Base-by-base conservation (phyloP, 1,284 basidiomycete genomes). In the Puccinia coronata region DNA sequence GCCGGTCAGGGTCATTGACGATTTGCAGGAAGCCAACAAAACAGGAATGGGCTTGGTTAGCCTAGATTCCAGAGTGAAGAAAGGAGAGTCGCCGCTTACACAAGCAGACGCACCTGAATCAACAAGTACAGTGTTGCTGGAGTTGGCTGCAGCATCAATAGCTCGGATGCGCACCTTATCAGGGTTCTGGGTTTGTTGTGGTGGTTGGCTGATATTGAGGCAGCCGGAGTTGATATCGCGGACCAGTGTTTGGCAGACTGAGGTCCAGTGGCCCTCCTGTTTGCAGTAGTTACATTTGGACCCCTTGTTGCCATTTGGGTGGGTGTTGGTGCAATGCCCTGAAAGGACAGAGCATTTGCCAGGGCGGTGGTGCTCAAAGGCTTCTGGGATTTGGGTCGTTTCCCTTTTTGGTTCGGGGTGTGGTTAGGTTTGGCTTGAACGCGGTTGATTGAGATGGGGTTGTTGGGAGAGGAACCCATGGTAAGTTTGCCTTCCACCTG, bases 21-120 rank as follows among this genome's bases (percentile, higher is more conserved):
- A 23, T 51, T 55, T 55, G 18, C 47, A 31, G 0, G 70, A 72
- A 2, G 49, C 49, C 8, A 72, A 25, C 0, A 51, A 3, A 5
- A 72, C 47, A 8, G 51, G 49, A 18, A 72, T 23, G 5, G 70
- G 70, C 0, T 36, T 36, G n/a, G 70, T 36, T 11, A 72, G 70
- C 34, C 5, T 14, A 0, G 28, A 20, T 34, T 36, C 51, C 11
- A 53, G 18, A 36, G 28, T 36, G 25, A 72, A 55, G 31, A 72
- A 72, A 0, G 49, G 49, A 1, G 70, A 72, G 16, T 51, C 23
- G 4, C 70, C 70, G 49, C 70, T 72, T 39, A 72, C 49, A 53
- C 51, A 55, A 34, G 70, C 70, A 2, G 70, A 72, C 1, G 47
- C 70, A 1, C 70, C 70, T 0, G 70, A 72, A 28, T 72, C 70